Base-by-base conservation (phyloP, 371 early-diverging fungal genomes). In the Mortierella sp. region DNA sequence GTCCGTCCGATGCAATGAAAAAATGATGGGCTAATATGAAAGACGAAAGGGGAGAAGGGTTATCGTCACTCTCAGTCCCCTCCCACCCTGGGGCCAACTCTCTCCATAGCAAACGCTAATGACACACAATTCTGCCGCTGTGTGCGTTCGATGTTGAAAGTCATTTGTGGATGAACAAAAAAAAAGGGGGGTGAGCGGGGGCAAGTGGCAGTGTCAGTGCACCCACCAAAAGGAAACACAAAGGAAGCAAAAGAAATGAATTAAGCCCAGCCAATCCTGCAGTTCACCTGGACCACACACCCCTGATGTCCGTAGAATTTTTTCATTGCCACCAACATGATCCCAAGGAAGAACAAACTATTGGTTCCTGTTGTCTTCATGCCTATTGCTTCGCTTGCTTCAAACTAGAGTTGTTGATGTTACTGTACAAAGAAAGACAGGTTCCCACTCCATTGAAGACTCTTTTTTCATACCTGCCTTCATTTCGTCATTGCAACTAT, bases 71-170 rank as follows among this genome's bases (percentile, higher is more conserved):
- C 1, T 31, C 31, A 9, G 14, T 31, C 5, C 11, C 29, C 31
- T n/a, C 50, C 24, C n/a, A n/a, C n/a, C 31, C 34, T 10, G 14
- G 45, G 31, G 55, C 55, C 55, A 55, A 53, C 29, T 24, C 44
- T 24, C 44, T 16, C 29, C 26, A 39, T 5, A 61, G n/a, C 13
- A 55, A 45, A 14, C 5, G 26, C 29, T 37, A 31, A 31, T 58
- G 31, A 58, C 58, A 58, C 58, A 58, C 58, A 58, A 58, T 58
- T 58, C 58, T 58, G 13, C 58, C 34, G 58, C 58, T 58, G 58
- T 34, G 58, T 58, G 58, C 58, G 31, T 58, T 34, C 58, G 9
- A 34, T 58, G 9, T 22, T 8, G 34, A 31, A 31, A 19, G 29
- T 58, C 58, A 58, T 58, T 58, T 58, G 58, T 31, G 37, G 58